Conservation (phyloP, 768 basidiomycete genomes). For the Tulasnella sp. region DNA sequence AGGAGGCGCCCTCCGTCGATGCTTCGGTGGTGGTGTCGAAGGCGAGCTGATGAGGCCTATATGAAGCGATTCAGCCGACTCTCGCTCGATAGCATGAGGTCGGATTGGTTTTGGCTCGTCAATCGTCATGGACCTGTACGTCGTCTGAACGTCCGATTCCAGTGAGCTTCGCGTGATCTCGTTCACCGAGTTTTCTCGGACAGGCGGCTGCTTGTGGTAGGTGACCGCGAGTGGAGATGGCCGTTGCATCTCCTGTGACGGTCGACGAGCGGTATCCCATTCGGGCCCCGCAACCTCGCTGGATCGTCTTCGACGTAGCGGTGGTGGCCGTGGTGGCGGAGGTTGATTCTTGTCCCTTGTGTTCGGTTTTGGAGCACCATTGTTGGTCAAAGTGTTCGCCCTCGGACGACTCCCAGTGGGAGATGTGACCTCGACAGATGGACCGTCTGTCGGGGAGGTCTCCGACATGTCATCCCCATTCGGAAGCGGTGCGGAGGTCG, state of each 20-base stretch:
- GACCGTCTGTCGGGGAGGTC: neutral
- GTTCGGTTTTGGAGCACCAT: neutral
- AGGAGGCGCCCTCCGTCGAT: conserved; percentile 7
- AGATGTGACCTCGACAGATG: neutral
- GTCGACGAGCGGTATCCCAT: neutral
- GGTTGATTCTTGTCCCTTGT: neutral
- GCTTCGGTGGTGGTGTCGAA: conserved; percentile 3
- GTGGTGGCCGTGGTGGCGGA: neutral
- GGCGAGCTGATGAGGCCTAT: neutral
- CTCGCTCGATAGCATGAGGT: neutral
- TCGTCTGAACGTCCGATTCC: neutral
- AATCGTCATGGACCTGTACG: too few relatives aligned
- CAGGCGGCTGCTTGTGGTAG: neutral
- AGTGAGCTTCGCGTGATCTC: neutral
- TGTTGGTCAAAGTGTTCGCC: neutral
- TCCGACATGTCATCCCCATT: neutral
- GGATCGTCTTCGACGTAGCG: neutral
- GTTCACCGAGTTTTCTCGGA: neutral
- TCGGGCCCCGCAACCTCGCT: neutral
- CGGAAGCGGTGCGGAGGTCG: neutral
- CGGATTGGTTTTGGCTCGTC: neutral
- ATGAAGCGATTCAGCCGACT: neutral
- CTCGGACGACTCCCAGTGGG: neutral
- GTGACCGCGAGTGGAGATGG: neutral
- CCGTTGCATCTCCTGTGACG: neutral